These are phyloP conservation scores for Curvularia lunata DNA, from an alignment of 2,329 filamentous ascomycete species.

Conservation along the genomic window DNA sequence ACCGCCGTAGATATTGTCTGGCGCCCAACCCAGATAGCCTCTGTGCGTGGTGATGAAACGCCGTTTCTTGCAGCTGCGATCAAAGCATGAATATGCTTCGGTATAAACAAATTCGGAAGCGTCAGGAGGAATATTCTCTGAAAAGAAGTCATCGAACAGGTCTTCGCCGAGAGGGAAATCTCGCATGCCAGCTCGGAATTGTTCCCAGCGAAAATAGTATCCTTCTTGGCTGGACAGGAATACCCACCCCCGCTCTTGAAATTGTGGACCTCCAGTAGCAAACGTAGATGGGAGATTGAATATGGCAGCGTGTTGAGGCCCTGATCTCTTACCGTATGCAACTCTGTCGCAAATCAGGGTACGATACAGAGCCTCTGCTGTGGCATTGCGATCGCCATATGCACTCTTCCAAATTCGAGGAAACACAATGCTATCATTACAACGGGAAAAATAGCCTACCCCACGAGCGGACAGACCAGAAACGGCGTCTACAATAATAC, in stretches of 20 bases:
- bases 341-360: neutral
- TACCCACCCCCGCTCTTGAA: neutral
- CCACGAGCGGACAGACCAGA: neutral
- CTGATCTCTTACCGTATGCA: neutral
- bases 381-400: neutral
- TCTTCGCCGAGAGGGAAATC: neutral
- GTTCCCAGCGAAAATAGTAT: neutral
- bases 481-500: neutral
- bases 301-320: neutral
- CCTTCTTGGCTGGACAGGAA: neutral
- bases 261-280: neutral
- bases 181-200: neutral
- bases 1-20: neutral
- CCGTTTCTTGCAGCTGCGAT: slow-evolving; percentile 1
- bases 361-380: slow-evolving; percentile 4
- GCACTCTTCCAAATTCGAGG: neutral
- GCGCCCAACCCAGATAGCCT: neutral
- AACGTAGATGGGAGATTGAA: neutral
- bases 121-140: neutral
- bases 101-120: neutral
- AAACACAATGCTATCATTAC: neutral
- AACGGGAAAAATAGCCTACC: neutral
- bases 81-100: neutral
- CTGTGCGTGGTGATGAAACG: neutral
- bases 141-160: neutral